Conservation (phyloP, 768 basidiomycete species). For the Psilocybe cyanescens region DNA sequence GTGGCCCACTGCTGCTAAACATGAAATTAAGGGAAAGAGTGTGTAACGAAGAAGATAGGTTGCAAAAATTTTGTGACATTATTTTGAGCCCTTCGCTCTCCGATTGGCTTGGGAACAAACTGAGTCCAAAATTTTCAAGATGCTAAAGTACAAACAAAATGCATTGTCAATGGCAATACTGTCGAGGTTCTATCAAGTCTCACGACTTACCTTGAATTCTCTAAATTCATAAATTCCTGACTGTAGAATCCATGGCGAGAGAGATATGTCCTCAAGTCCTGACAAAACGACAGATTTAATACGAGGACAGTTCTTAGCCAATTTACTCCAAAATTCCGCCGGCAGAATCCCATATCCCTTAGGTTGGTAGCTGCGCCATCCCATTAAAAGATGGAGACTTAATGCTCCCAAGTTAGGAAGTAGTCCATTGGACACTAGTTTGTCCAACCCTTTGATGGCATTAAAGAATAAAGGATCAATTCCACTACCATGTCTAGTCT, state of each 20-base stretch:
- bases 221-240: neutral
- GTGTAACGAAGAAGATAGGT: neutral
- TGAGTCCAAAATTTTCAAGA: neutral
- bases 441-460: conserved; percentile 6
- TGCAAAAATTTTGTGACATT: neutral
- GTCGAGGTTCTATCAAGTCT: too few relatives aligned
- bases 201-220: neutral
- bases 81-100: neutral
- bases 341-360: neutral
- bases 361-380: neutral
- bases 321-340: neutral
- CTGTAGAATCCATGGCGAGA: neutral
- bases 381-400: neutral
- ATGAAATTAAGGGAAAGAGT: neutral
- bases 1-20: neutral
- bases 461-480: neutral
- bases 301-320: neutral
- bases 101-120: neutral
- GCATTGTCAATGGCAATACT: neutral
- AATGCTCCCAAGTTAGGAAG: conserved; percentile 11
- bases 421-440: neutral
- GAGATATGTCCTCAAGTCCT: neutral
- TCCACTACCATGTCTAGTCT: neutral
- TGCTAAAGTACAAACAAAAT: neutral
- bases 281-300: neutral